phyloP scores from a whole-genome alignment of 1,139 yeast genomes.

The Geotrichum fermentans region DNA sequence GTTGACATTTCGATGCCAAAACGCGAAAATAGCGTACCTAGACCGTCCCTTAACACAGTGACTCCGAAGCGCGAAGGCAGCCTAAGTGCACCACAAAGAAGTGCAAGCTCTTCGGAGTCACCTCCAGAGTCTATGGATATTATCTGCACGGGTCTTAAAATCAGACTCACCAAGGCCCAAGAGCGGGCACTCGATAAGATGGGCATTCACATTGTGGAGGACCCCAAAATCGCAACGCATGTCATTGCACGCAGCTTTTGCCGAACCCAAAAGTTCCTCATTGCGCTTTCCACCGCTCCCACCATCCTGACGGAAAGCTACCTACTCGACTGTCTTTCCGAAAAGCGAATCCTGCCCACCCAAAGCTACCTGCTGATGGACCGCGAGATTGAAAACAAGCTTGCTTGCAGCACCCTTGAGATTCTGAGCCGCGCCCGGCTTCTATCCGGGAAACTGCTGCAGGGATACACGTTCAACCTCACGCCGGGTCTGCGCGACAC shows the following conservation, averaged over 20 bases:
- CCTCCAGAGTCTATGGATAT: not conserved
- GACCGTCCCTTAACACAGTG: too few species aligned
- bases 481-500: slow-evolving; percentile 69
- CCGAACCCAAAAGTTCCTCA: slow-evolving; percentile 80
- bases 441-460: slow-evolving; percentile 39
- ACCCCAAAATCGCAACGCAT: slow-evolving; percentile 34
- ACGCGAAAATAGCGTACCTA: not conserved
- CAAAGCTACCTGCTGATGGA: slow-evolving; percentile 2
- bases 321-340: slow-evolving; percentile 29
- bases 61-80: too few species aligned
- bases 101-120: too few species aligned
- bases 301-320: slow-evolving; percentile 38
- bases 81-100: too few species aligned
- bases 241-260: slow-evolving; percentile 68
- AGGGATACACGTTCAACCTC: slow-evolving; percentile 49
- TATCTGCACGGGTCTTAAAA: not conserved
- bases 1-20: too few species aligned
- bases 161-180: not conserved
- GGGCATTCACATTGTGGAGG: slow-evolving; percentile 33
- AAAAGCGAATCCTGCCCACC: not conserved
- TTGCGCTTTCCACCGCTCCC: slow-evolving; percentile 42
- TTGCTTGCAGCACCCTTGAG: not conserved
- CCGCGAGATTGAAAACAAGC: not conserved
- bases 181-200: not conserved
- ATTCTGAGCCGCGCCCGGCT: slow-evolving; percentile 15